A percentile compares a stretch with the other conserved stretches of the same genome.
These are phyloP conservation scores for Colletotrichum sp. DNA, from an alignment of 2,329 filamentous ascomycete genomes.

Conservation along the genomic window DNA sequence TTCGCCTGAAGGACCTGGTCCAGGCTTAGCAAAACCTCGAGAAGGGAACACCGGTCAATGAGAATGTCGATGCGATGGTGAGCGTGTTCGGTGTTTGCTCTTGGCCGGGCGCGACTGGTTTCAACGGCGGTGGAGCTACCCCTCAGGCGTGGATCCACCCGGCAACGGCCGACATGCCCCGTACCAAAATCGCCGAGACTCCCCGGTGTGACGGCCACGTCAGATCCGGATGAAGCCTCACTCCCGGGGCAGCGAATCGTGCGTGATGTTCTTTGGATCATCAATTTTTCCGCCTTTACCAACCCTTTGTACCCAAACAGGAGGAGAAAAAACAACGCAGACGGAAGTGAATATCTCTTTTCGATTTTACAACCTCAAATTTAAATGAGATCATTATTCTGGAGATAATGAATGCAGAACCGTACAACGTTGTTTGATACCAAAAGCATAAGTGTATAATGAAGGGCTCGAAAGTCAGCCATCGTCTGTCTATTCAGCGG, in stretches of 20 bases:
- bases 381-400: too few relatives aligned
- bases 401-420: neutral
- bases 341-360: neutral
- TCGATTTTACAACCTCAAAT: neutral
- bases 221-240: neutral
- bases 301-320: neutral
- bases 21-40: neutral
- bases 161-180: neutral
- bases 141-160: neutral
- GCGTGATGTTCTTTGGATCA: neutral
- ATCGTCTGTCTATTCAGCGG: neutral
- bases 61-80: neutral
- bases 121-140: neutral
- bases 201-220: neutral
- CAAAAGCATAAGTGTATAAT: accelerated
- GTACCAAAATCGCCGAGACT: neutral
- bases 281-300: neutral
- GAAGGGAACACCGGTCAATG: neutral
- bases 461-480: neutral
- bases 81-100: neutral
- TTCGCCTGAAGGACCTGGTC: neutral
- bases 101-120: neutral
- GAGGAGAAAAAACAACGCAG: neutral
- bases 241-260: neutral
- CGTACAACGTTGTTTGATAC: neutral